Base-by-base conservation (phyloP, 768 basidiomycete genomes). In the Tremella mesenterica region DNA sequence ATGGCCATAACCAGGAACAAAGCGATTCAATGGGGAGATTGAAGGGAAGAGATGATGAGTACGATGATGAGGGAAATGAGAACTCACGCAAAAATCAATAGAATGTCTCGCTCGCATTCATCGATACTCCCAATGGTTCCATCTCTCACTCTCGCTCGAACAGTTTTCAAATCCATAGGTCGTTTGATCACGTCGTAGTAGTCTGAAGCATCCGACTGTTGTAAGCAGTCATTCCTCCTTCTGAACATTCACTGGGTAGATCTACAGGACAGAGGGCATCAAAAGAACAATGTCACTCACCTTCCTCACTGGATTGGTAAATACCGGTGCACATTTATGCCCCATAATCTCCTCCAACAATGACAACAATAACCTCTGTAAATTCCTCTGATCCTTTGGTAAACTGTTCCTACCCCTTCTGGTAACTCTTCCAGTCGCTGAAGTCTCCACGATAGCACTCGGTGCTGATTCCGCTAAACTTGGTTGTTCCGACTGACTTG, bases 161-260 rank as follows among this genome's bases (percentile, higher is more conserved):
- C 86, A 0, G 86, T 92, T 73, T 91, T 93, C 51, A 97, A 79
- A 71, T 96, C 91, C 82, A 92, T 92, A 2, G 93, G 89, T n/a
- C 85, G 81, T 65, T 86, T 88, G 54, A 96, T 87, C 54, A 93
- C 86, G 46, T 90, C 86, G 53, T 83, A 82, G 69, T 96, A 96
- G 67, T 89, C 89, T 0, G 90, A 84, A 6, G 92, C 92, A 59
- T 93, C 90, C 20, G 82, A 81, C 54, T 70, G 44, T 23, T 13
- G 18, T 9, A 2, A 23, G 44, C 26, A 23, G 31, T 44, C 13
- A 23, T n/a, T 5, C 8, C n/a, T 4, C 38, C 20, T 3, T 14
- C 31, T 44, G 52, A 57, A 48, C 29, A 46, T 23, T n/a, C n/a
- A n/a, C n/a, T n/a, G n/a, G n/a, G n/a, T n/a, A n/a, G n/a, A n/a